phyloP scores from a whole-genome alignment of 768 basidiomycete species.

The Punctularia strigosozonata region DNA sequence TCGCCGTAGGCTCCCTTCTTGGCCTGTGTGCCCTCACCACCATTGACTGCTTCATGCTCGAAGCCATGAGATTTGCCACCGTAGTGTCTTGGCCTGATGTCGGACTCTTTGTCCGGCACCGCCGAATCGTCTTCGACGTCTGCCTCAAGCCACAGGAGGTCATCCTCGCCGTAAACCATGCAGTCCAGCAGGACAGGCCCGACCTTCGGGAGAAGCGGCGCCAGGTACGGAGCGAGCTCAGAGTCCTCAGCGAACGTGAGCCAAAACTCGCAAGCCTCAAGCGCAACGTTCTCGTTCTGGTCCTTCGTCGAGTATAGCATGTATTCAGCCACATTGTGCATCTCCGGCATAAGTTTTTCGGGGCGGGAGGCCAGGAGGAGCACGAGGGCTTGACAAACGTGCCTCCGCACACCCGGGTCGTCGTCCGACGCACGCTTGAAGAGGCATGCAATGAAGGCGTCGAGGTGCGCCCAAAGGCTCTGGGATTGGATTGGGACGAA shows the following conservation, averaged over 20 bases:
- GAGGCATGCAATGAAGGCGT: conserved; percentile 83
- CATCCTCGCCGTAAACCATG: conserved; percentile 95
- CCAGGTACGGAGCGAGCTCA: conserved; percentile 72
- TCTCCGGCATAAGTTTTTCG: conserved; percentile 94
- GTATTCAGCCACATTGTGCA: conserved; percentile 91
- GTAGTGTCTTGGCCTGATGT: conserved; percentile 95
- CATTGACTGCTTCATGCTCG: conserved; percentile 56
- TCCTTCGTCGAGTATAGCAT: conserved; percentile 99
- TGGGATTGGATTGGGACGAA: conserved; percentile 83
- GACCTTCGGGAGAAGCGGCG: conserved; percentile 81
- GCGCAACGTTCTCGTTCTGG: conserved; percentile 89
- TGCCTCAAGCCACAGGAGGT: conserved; percentile 88
- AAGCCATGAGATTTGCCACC: conserved; percentile 75
- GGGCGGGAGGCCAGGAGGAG: conserved; percentile 86
- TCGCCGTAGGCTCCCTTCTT: conserved; percentile 60
- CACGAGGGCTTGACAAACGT: conserved; percentile 93
- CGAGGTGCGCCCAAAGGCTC: conserved; percentile 84
- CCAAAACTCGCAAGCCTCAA: conserved; percentile 99
- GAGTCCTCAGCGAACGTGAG: conserved; percentile 95
- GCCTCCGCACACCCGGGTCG: conserved; percentile 84
- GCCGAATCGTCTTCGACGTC: conserved; percentile 78
- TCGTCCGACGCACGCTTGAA: conserved; percentile 95
- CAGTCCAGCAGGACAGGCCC: conserved; percentile 93
- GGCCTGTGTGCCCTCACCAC: conserved; percentile 20
- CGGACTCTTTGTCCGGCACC: conserved; percentile 87